Evolutionary conservation across 176 grass and related monocot species (phyloP).

Genomic region (Aegilops umbellulata): DNA sequence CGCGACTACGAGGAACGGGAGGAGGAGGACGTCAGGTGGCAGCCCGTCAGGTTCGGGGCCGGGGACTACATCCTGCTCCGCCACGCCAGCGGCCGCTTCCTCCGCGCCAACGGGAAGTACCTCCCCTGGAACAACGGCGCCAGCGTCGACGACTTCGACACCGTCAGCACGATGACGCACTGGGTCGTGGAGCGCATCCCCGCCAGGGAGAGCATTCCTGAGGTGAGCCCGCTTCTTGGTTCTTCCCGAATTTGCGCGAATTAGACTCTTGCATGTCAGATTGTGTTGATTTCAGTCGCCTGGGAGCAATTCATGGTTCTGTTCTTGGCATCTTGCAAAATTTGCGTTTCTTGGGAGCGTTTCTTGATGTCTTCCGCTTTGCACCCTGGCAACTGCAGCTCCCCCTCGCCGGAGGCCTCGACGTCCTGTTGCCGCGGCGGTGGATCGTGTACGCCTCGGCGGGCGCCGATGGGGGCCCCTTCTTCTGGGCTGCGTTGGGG

Average conservation of each 20-base stretch:
- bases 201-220: neutral
- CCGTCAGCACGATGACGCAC: neutral
- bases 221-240: neutral
- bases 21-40: neutral
- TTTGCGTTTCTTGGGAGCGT: no score
- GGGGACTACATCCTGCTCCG: neutral
- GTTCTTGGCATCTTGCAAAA: no score
- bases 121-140: neutral
- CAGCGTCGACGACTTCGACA: neutral
- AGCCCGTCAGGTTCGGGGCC: neutral
- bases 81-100: neutral
- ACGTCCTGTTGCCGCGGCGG: neutral
- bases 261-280: no score
- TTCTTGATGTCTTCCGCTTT: neutral
- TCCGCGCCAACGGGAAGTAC: constrained; percentile 9
- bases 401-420: neutral
- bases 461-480: neutral
- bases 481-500: neutral
- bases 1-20: neutral
- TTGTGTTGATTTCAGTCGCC: no score
- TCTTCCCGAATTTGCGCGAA: neutral
- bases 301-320: no score
- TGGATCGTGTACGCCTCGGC: neutral
- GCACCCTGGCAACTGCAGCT: neutral
- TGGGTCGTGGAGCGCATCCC: constrained; percentile 9